Evolutionary conservation across 768 basidiomycete genomes (phyloP), one percentile per base, ranked within the genome.

Genomic region (Agaricus sinodeliciosus): DNA sequence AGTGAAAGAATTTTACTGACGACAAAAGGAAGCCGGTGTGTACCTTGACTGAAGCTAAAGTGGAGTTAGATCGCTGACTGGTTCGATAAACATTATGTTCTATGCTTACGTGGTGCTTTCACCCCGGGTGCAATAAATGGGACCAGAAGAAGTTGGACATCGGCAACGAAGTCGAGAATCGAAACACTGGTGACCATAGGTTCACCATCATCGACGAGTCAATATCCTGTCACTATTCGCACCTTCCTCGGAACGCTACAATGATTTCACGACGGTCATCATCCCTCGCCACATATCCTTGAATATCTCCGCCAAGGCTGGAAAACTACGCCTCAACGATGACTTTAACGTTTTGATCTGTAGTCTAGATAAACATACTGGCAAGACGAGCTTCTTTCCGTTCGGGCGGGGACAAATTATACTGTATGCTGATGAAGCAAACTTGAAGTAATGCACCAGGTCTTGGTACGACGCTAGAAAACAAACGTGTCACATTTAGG

Each of bases 371-470:
- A 9, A 18, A 59, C 58, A n/a, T 37, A 79, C 73, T 27, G 75
- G 65, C 27, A 65, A 63, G 6, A 72, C 65, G 0, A 72, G 63
- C 25, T 56, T 64, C 27, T 76, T 75, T 19, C 78, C 77, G 58
- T 79, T 79, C 1, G 79, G 80, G 11, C 69, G 67, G 5, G 72
- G 71, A 53, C 80, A 81, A 18, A 78, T 50, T 0, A 64, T 44
- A 28, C 56, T 62, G 53, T 80, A 80, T 3, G 76, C 74, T 5
- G 77, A 78, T 9, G 79, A 75, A 1, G 80, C 75, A 54, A 79
- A 80, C 62, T 78, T 77, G 69, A 78, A 76, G 65, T 80, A 80
- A 55, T 73, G 71, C 1, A 77, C 61, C 5, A 81, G 66, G 50
- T 78, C 69, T 31, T 72, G 60, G 58, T 70, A 78, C 6, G 69